Percentiles rank a stretch among this genome's conserved stretches.
Conservation (phyloP, 176 grass and related monocot genomes). For the Dactylis glomerata region DNA sequence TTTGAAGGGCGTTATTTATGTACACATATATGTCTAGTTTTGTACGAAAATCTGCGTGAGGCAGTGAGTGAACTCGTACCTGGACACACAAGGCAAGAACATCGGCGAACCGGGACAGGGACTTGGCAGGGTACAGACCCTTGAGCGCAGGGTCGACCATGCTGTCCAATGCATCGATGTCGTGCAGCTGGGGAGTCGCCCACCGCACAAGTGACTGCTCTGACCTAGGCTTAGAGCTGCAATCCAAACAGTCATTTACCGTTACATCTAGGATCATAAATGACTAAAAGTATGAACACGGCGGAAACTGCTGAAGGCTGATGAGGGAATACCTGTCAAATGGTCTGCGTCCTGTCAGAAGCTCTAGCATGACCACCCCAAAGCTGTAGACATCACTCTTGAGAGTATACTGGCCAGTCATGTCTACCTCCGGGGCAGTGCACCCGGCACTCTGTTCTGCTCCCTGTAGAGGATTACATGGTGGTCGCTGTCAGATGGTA, state of each 20-base stretch:
- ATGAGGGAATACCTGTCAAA: conserved; percentile 64
- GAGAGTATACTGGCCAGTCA: conserved; percentile 77
- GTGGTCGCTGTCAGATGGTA: background rate
- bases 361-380: conserved; percentile 96
- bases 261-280: conserved; percentile 1
- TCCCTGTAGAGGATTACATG: conserved; percentile 52
- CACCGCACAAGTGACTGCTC: conserved; percentile 72
- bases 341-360: conserved; percentile 80
- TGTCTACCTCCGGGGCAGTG: conserved; percentile 76
- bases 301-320: background rate
- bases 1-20: background rate
- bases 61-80: conserved; percentile 30
- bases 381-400: conserved; percentile 98
- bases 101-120: conserved; percentile 71
- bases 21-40: background rate
- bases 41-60: background rate
- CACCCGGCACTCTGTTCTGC: conserved; percentile 67
- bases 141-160: conserved; percentile 81
- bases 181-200: conserved; percentile 69
- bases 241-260: background rate
- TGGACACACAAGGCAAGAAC: conserved; percentile 70
- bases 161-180: conserved; percentile 72
- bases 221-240: conserved; percentile 48
- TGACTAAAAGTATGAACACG: background rate
- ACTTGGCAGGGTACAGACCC: conserved; percentile 74